Base-by-base conservation (phyloP, 2,329 filamentous ascomycete genomes). In the Clonostachys chloroleuca region DNA sequence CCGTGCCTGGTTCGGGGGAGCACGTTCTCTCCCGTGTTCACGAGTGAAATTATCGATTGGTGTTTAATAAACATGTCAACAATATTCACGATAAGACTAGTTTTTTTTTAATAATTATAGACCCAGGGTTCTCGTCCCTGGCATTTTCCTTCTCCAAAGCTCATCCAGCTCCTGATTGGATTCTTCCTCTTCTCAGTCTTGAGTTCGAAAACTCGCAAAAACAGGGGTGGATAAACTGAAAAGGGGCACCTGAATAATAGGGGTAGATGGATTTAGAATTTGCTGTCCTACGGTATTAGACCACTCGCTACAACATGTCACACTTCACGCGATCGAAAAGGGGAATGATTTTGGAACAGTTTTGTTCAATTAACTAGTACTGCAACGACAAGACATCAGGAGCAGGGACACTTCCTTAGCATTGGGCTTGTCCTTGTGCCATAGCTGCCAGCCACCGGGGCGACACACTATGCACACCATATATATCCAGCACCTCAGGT, bases 341-440 rank as follows among this genome's bases (percentile, higher is more conserved):
- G 9, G n/a, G 6, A 33, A 36, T 14, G 16, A 43, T 36, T 17
- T 18, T 41, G 46, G 52, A 54, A 44, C 47, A 49, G 54, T 53
- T 50, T 54, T 62, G 56, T 64, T 69, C 57, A 56, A 69, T 70
- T 68, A 70, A 67, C 64, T 70, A 69, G 61, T 69, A 69, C 59
- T 65, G 60, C 62, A 62, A 62, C 56, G 54, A 65, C 62, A 63
- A 67, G 58, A 53, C 56, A 63, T 59, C 64, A 61, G 60, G 59
- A 66, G 62, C 65, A 67, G 63, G 63, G 59, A 59, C 59, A 59
- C 59, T 59, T 56, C 58, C 56, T 59, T 58, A 60, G 56, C 56
- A 63, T 55, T 59, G 59, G 59, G 62, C 60, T 63, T 65, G 56
- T 62, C 57, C 59, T 65, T 60, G 57, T 59, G 56, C 49, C 54